These are phyloP conservation scores for Saccharum hybrid DNA, from an alignment of 202 grass and related monocot species.

Conservation along the genomic window DNA sequence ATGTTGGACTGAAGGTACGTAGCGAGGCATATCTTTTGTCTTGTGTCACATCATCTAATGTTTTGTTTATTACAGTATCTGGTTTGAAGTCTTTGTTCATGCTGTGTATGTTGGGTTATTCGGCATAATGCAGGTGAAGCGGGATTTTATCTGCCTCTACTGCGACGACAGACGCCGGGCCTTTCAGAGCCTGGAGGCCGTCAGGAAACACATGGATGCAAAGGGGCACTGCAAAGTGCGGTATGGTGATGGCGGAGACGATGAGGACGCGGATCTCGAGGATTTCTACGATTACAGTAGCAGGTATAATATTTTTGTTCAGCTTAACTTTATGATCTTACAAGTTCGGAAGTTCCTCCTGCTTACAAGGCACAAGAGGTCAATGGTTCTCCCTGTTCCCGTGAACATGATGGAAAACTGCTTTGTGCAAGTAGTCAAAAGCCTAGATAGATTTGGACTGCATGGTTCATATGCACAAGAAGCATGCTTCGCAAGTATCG, in stretches of 20 bases:
- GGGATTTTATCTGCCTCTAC: conserved; percentile 81
- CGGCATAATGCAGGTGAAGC: conserved; percentile 60
- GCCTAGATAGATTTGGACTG: background rate
- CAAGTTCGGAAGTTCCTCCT: too few species aligned
- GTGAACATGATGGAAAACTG: background rate
- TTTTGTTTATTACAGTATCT: background rate
- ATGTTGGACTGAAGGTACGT: conserved; percentile 73
- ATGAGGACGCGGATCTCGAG: conserved; percentile 86
- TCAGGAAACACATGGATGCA: conserved; percentile 89
- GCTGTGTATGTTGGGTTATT: background rate
- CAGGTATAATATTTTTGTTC: conserved; percentile 55
- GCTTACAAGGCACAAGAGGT: background rate
- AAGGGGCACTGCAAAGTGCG: conserved; percentile 82
- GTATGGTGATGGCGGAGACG: conserved; percentile 84
- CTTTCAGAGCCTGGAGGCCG: conserved; percentile 84
- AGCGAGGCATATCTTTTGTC: background rate
- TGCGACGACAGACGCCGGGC: conserved; percentile 87
- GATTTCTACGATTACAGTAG: conserved; percentile 93
- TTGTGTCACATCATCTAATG: background rate
- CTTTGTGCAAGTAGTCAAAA: too few species aligned
- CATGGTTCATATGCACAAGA: background rate
- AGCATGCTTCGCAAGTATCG: background rate
- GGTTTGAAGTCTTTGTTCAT: conserved; percentile 3
- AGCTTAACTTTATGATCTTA: background rate
- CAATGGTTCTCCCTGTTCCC: background rate